phyloP scores from a whole-genome alignment of 2,329 filamentous ascomycete genomes.

The Tolypocladium endophyticum region DNA sequence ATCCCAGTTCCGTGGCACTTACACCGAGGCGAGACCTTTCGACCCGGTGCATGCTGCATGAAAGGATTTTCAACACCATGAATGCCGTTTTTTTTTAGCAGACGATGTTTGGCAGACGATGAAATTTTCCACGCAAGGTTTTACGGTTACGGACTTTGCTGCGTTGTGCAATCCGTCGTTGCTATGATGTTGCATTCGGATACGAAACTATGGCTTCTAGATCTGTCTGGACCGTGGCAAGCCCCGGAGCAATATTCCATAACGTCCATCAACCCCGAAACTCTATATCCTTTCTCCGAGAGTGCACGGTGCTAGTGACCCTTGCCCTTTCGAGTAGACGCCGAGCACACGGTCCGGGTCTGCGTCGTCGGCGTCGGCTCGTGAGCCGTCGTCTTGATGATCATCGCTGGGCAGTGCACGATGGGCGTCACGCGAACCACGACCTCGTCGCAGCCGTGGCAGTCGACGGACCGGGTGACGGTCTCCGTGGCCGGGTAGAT shows the following conservation, averaged over 20 bases:
- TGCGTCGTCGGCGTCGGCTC: conserved; percentile 13
- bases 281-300: not conserved
- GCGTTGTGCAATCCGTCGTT: not conserved
- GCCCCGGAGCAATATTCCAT: not conserved
- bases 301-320: not conserved
- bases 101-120: not conserved
- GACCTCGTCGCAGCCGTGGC: conserved; percentile 18
- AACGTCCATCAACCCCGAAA: not conserved
- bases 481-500: conserved; percentile 17
- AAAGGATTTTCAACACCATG: not conserved
- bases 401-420: conserved; percentile 15
- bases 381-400: conserved; percentile 8
- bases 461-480: conserved; percentile 15
- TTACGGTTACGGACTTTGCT: not conserved
- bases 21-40: not conserved
- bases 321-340: not conserved
- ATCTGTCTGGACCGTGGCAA: not conserved
- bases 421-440: conserved; percentile 8
- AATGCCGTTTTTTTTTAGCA: not conserved
- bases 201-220: not conserved
- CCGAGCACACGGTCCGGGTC: conserved; percentile 16
- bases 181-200: not conserved
- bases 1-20: not conserved
- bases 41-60: not conserved
- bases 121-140: not conserved